These are phyloP conservation scores for Vaucheria bursata DNA, from an alignment of 352 stramenopile genomes.

Conservation along the genomic window DNA sequence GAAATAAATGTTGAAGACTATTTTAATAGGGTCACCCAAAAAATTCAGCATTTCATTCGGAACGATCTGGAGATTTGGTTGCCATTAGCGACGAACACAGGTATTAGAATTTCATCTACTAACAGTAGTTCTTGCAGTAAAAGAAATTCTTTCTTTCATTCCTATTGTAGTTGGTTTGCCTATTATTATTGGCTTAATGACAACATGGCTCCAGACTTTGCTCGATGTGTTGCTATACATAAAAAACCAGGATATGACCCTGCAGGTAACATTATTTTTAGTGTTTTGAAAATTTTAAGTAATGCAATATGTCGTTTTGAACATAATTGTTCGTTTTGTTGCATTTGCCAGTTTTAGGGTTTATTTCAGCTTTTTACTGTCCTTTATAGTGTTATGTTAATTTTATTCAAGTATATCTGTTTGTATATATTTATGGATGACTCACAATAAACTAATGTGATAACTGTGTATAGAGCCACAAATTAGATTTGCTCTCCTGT, in stretches of 20 bases:
- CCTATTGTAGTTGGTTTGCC: slow-evolving; percentile 35
- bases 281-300: neutral
- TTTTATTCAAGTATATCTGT: neutral
- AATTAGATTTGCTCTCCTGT: no score
- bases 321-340: neutral
- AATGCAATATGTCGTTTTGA: neutral
- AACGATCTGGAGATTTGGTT: slow-evolving; percentile 31
- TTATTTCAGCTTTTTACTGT: neutral
- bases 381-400: neutral
- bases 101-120: no score
- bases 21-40: slow-evolving; percentile 2
- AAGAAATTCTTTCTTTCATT: no score
- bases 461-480: no score
- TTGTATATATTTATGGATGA: no score
- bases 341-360: neutral
- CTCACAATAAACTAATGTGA: no score
- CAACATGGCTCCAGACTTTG: slow-evolving; percentile 27
- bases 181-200: slow-evolving; percentile 43
- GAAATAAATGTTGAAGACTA: no score
- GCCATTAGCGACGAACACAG: slow-evolving; percentile 7
- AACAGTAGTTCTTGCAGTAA: no score
- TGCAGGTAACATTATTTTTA: slow-evolving; percentile 4
- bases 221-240: slow-evolving; percentile 39
- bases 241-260: slow-evolving; percentile 38
- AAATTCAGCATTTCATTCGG: slow-evolving; percentile 3